These are phyloP conservation scores for Cicer arietinum DNA, from an alignment of 306 rosid genomes.

Conservation along the genomic window DNA sequence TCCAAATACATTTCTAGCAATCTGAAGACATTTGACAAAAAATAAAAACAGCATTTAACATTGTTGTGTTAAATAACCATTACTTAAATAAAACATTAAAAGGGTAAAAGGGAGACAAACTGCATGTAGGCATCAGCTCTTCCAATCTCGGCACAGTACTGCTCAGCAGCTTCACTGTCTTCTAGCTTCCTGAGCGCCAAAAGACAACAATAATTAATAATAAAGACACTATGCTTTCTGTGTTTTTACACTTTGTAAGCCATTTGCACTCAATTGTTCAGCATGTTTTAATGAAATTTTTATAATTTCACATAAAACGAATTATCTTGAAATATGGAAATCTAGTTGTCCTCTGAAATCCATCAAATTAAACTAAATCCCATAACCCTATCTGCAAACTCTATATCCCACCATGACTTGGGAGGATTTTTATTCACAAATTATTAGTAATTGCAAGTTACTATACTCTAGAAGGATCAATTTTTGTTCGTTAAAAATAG, in stretches of 20 bases:
- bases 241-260: conserved; percentile 36
- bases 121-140: conserved; percentile 97
- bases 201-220: conserved; percentile 24
- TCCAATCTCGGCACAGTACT: conserved; percentile 98
- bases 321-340: conserved; percentile 13
- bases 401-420: conserved; percentile 19
- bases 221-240: neutral
- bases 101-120: conserved; percentile 60
- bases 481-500: neutral
- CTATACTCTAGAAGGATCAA: conserved; percentile 13
- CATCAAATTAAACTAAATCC: conserved; percentile 3
- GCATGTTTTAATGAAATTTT: conserved; percentile 4
- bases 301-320: conserved; percentile 12
- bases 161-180: conserved; percentile 98
- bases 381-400: neutral
- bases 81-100: conserved; percentile 16
- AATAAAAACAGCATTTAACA: conserved; percentile 31
- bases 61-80: neutral
- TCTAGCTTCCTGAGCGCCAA: conserved; percentile 78
- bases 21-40: conserved; percentile 57
- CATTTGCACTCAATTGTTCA: conserved; percentile 41
- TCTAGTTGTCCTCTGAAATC: conserved; percentile 1
- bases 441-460: neutral
- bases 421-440: conserved; percentile 23
- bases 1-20: conserved; percentile 99